These are phyloP conservation scores for Fusarium anguioides DNA, from an alignment of 2,329 filamentous ascomycete species.

Conservation along the genomic window DNA sequence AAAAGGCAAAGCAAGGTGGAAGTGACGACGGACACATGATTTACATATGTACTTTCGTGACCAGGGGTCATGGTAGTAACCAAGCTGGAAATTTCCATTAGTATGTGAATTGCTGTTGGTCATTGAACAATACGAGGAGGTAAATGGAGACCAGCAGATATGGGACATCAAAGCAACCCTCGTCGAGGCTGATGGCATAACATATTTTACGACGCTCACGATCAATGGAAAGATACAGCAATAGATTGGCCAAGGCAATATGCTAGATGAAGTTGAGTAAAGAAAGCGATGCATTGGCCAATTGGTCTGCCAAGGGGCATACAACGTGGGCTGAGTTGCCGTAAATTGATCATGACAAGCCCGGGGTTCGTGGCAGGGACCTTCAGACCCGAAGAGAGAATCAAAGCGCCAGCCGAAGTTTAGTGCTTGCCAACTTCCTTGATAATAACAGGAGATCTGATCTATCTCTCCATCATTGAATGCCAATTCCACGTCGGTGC, in stretches of 20 bases:
- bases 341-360: constrained; percentile 30
- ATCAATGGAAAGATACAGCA: constrained; percentile 17
- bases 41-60: constrained; percentile 29
- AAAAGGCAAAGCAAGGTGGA: constrained; percentile 34
- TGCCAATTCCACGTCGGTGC: constrained; percentile 12
- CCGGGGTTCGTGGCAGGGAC: constrained; percentile 35
- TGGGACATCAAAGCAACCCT: constrained; percentile 1
- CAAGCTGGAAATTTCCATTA: constrained; percentile 9
- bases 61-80: constrained; percentile 24
- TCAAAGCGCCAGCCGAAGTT: constrained; percentile 36
- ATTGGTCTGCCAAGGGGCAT: constrained; percentile 26
- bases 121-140: constrained; percentile 10
- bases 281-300: constrained; percentile 39
- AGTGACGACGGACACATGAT: constrained; percentile 41
- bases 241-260: constrained; percentile 10
- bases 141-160: neutral
- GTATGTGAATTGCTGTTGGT: constrained; percentile 15
- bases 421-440: constrained; percentile 11
- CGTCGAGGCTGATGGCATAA: neutral
- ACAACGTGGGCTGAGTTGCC: constrained; percentile 39
- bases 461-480: neutral
- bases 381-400: constrained; percentile 23
- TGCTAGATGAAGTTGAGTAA: constrained; percentile 22
- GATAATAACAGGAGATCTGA: constrained; percentile 17
- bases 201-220: neutral